A percentile compares a stretch with the other conserved stretches of the same genome.
Evolutionary conservation across 306 rosid species (phyloP).

Genomic region (Gleditsia sinensis): DNA sequence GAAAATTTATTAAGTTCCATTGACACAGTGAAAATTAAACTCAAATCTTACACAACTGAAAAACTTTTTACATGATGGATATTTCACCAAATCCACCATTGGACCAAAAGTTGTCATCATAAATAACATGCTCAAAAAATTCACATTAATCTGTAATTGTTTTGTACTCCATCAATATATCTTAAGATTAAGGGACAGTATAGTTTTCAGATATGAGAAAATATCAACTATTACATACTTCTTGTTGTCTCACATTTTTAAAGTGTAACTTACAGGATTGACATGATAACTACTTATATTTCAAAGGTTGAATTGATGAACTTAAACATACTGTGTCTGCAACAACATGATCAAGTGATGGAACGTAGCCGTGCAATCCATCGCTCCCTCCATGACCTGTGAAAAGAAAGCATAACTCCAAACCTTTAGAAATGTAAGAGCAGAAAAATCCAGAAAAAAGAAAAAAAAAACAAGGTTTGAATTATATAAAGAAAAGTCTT

Average conservation of each 20-base stretch:
- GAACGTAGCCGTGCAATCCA: conserved; percentile 98
- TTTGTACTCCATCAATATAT: not conserved
- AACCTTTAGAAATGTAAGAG: not conserved
- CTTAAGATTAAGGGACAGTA: not conserved
- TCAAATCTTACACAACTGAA: not conserved
- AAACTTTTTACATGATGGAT: not conserved
- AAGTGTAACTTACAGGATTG: not conserved
- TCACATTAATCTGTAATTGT: not conserved
- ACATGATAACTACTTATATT: not conserved
- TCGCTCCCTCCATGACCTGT: conserved; percentile 99
- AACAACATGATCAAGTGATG: conserved; percentile 94
- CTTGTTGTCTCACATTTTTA: not conserved
- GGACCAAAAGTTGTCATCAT: not conserved
- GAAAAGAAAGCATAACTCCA: conserved; percentile 20
- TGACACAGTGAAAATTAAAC: not conserved
- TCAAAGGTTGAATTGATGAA: not conserved
- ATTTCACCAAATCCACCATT: not conserved
- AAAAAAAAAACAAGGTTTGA: not conserved
- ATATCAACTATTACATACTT: not conserved
- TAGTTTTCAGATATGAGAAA: not conserved
- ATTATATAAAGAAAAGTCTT: not conserved
- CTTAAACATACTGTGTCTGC: conserved; percentile 84
- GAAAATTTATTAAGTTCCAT: not conserved
- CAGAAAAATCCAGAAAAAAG: not conserved
- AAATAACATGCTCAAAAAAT: not conserved